Evolutionary conservation across 352 stramenopile genomes (phyloP), one percentile per base, ranked within the genome.

Genomic region (Pythium dissimile): DNA sequence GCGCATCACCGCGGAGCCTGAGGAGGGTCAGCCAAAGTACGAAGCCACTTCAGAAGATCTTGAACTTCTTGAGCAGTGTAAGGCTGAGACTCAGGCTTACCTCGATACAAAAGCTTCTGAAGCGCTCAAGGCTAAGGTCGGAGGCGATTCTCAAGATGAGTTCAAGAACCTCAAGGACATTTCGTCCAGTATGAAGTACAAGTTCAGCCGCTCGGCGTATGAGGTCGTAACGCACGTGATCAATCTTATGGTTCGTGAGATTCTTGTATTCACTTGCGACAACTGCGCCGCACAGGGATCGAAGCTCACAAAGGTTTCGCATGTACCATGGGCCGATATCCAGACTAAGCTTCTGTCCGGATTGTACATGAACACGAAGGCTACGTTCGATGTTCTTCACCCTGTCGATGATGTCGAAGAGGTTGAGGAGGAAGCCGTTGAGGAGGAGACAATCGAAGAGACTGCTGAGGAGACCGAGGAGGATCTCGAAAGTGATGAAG

Each of bases 361-460:
- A 5, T 16, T 48, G 18, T 48, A 48, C 41, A 48, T 48, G 41
- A 48, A 48, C 41, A 48, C 41, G 20, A 48, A 48, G 41, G 41
- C 41, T 8, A 16, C n/a, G 20, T 48, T 18, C 23, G n/a, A 48
- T 11, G 28, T 9, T n/a, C 5, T 48, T 21, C 41, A 48, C 16
- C 41, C 15, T 12, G 23, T 13, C 15, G 23, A 16, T 9, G 6
- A 15, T 11, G 23, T 30, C 15, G 5, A 12, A n/a, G 15, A 15
- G 37, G 9, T 20, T 8, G 9, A 8, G 9, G 37, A 43, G 9
- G 37, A 43, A 16, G 41, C 41, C 21, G 41, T 32, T n/a, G n/a
- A n/a, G n/a, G n/a, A n/a, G n/a, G n/a, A n/a, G n/a, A n/a, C n/a
- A n/a, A n/a, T n/a, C n/a, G n/a, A n/a, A n/a, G 41, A 48, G 21